Conservation (phyloP, 225 moss, liverwort and hornwort genomes). For the Marchantia polymorpha region DNA sequence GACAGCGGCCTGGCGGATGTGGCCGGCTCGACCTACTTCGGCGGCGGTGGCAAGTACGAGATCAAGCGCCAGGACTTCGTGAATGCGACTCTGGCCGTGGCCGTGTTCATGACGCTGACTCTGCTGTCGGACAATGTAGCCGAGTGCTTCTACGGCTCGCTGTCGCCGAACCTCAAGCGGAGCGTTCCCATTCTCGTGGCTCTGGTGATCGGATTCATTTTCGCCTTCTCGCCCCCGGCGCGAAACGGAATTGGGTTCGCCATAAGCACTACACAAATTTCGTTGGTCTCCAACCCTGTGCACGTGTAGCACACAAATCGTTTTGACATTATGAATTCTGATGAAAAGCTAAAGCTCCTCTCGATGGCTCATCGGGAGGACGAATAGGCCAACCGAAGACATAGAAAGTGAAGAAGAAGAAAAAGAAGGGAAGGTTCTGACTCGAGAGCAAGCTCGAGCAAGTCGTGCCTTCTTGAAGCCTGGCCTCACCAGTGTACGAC, state of each 20-base stretch:
- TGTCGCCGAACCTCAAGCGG: conserved; percentile 43
- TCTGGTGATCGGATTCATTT: conserved; percentile 41
- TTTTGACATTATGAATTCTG: not conserved
- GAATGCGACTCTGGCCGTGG: conserved; percentile 45
- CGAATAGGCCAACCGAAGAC: not conserved
- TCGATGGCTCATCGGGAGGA: not conserved
- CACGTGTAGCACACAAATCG: not conserved
- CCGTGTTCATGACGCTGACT: conserved; percentile 50
- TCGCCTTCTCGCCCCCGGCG: conserved; percentile 55
- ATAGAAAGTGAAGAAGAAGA: not conserved
- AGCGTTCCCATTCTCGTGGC: conserved; percentile 54
- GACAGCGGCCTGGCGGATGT: conserved; percentile 41
- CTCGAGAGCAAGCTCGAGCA: not conserved
- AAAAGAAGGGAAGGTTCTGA: not conserved
- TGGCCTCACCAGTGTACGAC: not conserved
- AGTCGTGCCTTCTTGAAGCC: not conserved
- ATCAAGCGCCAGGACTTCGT: conserved; percentile 43
- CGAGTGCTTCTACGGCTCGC: conserved; percentile 41
- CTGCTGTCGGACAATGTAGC: conserved; percentile 47
- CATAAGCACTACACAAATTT: conserved; percentile 18
- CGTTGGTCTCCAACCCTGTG: conserved; percentile 13
- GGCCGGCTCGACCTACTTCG: conserved; percentile 33
- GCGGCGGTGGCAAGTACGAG: conserved; percentile 28
- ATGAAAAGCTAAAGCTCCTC: conserved; percentile 17
- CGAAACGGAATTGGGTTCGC: conserved; percentile 58